Base-by-base conservation (phyloP, 768 basidiomycete genomes). In the Serendipita sp. region DNA sequence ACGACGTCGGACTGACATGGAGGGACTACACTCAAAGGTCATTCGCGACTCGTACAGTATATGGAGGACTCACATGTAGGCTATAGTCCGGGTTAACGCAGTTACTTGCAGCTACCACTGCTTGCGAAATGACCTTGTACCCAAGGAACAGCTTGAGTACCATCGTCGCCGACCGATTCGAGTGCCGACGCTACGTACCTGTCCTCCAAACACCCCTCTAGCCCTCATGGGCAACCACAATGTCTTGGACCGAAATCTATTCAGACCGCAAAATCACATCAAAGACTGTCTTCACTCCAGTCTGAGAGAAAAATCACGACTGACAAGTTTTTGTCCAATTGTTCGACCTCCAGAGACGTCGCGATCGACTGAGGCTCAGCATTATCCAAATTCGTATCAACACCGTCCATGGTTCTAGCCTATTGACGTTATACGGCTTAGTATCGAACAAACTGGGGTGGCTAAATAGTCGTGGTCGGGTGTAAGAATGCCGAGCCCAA, bases 131-230 rank as follows among this genome's bases (percentile, higher is more conserved):
- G 64, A 92, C 90, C 73, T 91, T 31, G 33, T 44, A 13, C 23
- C 37, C 1, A 18, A n/a, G 48, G 6, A 5, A 50, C 18, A 50
- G 5, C 48, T 8, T 50, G 48, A 40, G 37, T 6, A 40, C 37
- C 37, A 40, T 5, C 37, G 13, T 13, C 37, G 13, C 37, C 13
- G 5, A 5, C 16, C 48, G 8, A 3, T 50, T n/a, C 8, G n/a
- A 6, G 2, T n/a, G 6, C 6, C 8, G n/a, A 45, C 6, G 40
- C 5, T 6, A 40, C 40, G 40, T 13, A 67, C 67, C 66, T 68
- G 68, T 2, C 90, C 90, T 66, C 91, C 90, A 69, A 88, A 92
- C 13, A 89, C 88, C 15, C 89, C 88, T 55, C 90, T 78, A 15
- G 80, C 79, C 16, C 77, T 74, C 5, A 72, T 67, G 0, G 87